These are phyloP conservation scores for Arabidopsis arenosa DNA, from an alignment of 345 rosid genomes.

Conservation along the genomic window DNA sequence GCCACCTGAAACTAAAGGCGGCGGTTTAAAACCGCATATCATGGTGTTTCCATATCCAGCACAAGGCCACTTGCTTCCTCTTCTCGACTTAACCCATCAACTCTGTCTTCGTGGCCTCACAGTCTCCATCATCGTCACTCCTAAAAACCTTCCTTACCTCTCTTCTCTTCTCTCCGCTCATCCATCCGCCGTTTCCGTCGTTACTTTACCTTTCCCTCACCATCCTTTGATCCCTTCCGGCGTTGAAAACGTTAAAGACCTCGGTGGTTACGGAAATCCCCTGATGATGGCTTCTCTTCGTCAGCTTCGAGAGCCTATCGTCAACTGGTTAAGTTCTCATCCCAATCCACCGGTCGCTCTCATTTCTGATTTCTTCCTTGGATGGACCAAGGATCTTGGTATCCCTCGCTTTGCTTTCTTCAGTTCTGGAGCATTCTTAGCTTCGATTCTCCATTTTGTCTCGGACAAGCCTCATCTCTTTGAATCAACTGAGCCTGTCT, in stretches of 20 bases:
- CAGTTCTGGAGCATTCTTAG: conserved; percentile 49
- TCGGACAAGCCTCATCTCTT: conserved; percentile 39
- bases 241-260: conserved; percentile 60
- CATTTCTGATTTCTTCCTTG: conserved; percentile 79
- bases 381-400: conserved; percentile 62
- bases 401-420: conserved; percentile 60
- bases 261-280: conserved; percentile 52
- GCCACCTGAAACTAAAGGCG: background rate
- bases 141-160: conserved; percentile 55
- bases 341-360: conserved; percentile 62
- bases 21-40: conserved; percentile 44
- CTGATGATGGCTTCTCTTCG: conserved; percentile 51
- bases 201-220: conserved; percentile 55
- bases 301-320: conserved; percentile 52
- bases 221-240: conserved; percentile 65
- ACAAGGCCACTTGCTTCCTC: conserved; percentile 68
- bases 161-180: conserved; percentile 54
- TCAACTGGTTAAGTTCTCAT: conserved; percentile 62
- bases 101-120: conserved; percentile 46
- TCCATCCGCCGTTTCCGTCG: conserved; percentile 39
- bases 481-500: conserved; percentile 34
- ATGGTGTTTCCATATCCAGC: conserved; percentile 72
- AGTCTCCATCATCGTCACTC: conserved; percentile 58
- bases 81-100: conserved; percentile 60
- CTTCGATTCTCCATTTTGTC: conserved; percentile 27